Evolutionary conservation across 2,329 filamentous ascomycete genomes (phyloP).

Genomic region (Paraphoma sp.): DNA sequence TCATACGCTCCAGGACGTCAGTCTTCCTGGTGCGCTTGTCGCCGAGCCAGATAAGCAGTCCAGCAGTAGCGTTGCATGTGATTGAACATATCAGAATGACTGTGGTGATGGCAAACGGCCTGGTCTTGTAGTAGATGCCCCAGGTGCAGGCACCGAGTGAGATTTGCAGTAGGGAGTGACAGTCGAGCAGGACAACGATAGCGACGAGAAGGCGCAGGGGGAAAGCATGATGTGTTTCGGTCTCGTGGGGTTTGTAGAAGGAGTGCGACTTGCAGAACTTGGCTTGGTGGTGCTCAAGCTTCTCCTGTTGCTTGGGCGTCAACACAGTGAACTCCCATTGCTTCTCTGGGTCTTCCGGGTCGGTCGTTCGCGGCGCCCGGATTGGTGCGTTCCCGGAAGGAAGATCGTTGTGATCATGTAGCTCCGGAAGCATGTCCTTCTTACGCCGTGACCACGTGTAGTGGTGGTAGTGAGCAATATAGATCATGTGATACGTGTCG

Average conservation of each 20-base stretch:
- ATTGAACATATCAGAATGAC: conserved; percentile 83
- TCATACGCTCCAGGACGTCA: conserved; percentile 79
- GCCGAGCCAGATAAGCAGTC: conserved; percentile 77
- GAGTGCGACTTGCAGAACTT: conserved; percentile 85
- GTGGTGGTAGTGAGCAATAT: conserved; percentile 75
- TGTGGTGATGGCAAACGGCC: conserved; percentile 76
- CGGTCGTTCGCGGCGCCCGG: conserved; percentile 46
- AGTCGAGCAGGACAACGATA: conserved; percentile 80
- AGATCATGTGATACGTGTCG: conserved; percentile 89
- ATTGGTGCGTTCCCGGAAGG: conserved; percentile 57
- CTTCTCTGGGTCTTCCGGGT: conserved; percentile 42
- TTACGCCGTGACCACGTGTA: conserved; percentile 70
- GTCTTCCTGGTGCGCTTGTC: conserved; percentile 82
- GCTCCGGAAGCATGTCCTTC: conserved; percentile 65
- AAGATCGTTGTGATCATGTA: conserved; percentile 74
- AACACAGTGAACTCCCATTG: conserved; percentile 66
- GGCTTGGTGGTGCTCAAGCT: conserved; percentile 76
- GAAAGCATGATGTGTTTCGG: conserved; percentile 80
- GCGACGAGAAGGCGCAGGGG: conserved; percentile 76
- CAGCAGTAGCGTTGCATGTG: conserved; percentile 77
- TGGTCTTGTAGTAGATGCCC: conserved; percentile 73
- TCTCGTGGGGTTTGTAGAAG: conserved; percentile 90
- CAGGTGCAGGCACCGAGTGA: conserved; percentile 79
- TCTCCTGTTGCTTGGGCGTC: conserved; percentile 68
- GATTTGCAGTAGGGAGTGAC: conserved; percentile 81